A percentile compares a stretch with the other conserved stretches of the same genome.
phyloP scores from a whole-genome alignment of 2,329 filamentous ascomycete genomes.

The Epichloe gansuensis region DNA sequence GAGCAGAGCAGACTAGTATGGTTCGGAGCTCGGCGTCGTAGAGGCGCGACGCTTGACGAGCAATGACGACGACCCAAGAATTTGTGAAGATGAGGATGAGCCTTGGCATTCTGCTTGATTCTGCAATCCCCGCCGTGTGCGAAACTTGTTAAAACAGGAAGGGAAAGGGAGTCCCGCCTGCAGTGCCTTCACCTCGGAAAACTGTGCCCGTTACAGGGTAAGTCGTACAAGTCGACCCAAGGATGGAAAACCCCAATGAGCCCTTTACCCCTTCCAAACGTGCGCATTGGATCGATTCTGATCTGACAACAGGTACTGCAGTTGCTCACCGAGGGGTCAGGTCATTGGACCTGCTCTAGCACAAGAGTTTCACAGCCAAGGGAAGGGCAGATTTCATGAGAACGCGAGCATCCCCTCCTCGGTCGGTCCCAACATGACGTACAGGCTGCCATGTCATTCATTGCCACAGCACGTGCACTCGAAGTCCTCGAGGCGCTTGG shows the following conservation, averaged over 20 bases:
- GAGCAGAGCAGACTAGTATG: not conserved
- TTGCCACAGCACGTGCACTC: conserved; percentile 41
- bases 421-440: not conserved
- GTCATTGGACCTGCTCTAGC: conserved; percentile 41
- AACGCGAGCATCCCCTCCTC: not conserved
- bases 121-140: no score
- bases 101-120: not conserved
- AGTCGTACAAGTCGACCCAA: conserved; percentile 2
- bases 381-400: conserved; percentile 17
- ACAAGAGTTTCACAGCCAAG: conserved; percentile 38
- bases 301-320: conserved; percentile 14
- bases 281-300: not conserved
- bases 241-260: no score
- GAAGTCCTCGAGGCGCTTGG: conserved; percentile 35
- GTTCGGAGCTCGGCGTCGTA: not conserved
- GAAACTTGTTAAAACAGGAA: no score
- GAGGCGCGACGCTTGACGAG: no score
- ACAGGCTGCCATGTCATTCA: conserved; percentile 40
- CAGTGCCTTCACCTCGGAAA: conserved; percentile 16
- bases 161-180: not conserved
- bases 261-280: no score
- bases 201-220: conserved; percentile 42
- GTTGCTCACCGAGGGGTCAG: conserved; percentile 40
- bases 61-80: no score
- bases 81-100: not conserved